These are phyloP conservation scores for Teunomyces cretensis DNA, from an alignment of 805 yeast genomes.

Conservation along the genomic window DNA sequence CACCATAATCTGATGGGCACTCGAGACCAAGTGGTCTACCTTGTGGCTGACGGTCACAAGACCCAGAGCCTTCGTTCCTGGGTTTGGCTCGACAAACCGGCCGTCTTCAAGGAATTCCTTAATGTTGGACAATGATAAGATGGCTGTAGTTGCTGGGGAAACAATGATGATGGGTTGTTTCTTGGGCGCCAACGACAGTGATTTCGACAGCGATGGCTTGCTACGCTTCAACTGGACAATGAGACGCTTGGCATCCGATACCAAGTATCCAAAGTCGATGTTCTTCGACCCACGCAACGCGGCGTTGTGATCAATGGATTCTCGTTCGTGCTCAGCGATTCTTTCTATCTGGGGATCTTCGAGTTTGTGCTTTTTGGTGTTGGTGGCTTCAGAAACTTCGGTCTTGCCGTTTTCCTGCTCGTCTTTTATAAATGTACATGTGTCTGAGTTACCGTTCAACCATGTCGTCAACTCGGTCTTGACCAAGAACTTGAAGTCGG, in stretches of 20 bases:
- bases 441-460: slow-evolving; percentile 67
- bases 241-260: slow-evolving; percentile 63
- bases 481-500: slow-evolving; percentile 78
- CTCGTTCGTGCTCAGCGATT: slow-evolving; percentile 48
- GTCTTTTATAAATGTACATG: slow-evolving; percentile 53
- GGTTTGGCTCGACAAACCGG: slow-evolving; percentile 53
- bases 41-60: slow-evolving; percentile 54
- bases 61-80: slow-evolving; percentile 31
- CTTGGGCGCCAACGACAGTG: slow-evolving; percentile 35
- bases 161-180: slow-evolving; percentile 45
- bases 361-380: slow-evolving; percentile 11
- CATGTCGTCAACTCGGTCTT: slow-evolving; percentile 82
- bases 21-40: slow-evolving; percentile 50
- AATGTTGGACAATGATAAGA: slow-evolving; percentile 39
- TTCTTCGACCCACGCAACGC: slow-evolving; percentile 65
- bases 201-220: slow-evolving; percentile 70
- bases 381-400: slow-evolving; percentile 1
- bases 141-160: slow-evolving; percentile 46
- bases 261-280: slow-evolving; percentile 65
- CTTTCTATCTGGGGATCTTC: slow-evolving; percentile 51
- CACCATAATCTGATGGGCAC: slow-evolving; percentile 67
- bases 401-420: slow-evolving; percentile 7
- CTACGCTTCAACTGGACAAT: slow-evolving; percentile 48
- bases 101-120: slow-evolving; percentile 66
- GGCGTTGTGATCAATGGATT: slow-evolving; percentile 57